Conservation (phyloP, 2,329 filamentous ascomycete species). For the Triangularia verruculosa region DNA sequence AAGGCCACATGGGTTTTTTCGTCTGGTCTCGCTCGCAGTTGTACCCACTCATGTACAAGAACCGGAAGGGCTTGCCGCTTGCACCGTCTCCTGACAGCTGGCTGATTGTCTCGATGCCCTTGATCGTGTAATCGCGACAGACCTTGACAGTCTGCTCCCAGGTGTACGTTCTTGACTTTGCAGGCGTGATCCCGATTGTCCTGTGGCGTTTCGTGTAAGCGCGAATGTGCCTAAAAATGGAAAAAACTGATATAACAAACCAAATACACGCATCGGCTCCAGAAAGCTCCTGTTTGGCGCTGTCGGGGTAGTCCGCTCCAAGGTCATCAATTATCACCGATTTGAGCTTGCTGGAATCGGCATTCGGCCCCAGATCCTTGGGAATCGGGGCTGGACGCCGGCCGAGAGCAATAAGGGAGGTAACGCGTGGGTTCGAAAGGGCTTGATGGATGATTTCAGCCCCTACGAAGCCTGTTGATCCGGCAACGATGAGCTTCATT, state of each 20-base stretch:
- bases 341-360: slow-evolving; percentile 38
- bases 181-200: slow-evolving; percentile 43
- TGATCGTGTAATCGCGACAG: slow-evolving; percentile 39
- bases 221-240: too few species aligned
- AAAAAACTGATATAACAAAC: slow-evolving; percentile 16
- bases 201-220: background rate
- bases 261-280: slow-evolving; percentile 45
- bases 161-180: slow-evolving; percentile 30
- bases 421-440: slow-evolving; percentile 36
- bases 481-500: slow-evolving; percentile 45
- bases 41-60: slow-evolving; percentile 49
- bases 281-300: slow-evolving; percentile 38
- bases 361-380: slow-evolving; percentile 17
- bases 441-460: slow-evolving; percentile 44
- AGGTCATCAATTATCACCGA: slow-evolving; percentile 42
- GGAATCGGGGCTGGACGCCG: slow-evolving; percentile 37
- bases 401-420: slow-evolving; percentile 41
- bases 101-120: slow-evolving; percentile 25
- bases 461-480: slow-evolving; percentile 43
- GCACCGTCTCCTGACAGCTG: background rate
- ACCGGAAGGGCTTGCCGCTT: slow-evolving; percentile 40
- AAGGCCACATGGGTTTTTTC: slow-evolving; percentile 37
- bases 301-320: slow-evolving; percentile 37
- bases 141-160: slow-evolving; percentile 40
- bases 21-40: slow-evolving; percentile 43